Conservation (phyloP, 768 basidiomycete species). For the Lactifluus echinatus region DNA sequence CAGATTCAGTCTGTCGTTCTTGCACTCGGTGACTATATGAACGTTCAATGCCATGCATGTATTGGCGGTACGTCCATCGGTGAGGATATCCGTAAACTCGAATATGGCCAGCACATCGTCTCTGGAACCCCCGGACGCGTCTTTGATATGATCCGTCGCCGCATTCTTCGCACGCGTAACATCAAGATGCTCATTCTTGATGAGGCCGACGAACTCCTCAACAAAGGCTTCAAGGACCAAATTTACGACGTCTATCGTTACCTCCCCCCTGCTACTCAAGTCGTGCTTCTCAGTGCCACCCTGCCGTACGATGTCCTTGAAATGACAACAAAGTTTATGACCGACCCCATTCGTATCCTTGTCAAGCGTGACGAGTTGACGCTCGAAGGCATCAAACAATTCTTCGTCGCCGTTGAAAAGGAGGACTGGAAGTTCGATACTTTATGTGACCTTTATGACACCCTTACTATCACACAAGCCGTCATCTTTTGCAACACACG, state of each 20-base stretch:
- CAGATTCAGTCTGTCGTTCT: constrained; percentile 97
- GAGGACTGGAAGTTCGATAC: constrained; percentile 99
- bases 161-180: constrained; percentile 87
- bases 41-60: constrained; percentile 97
- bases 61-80: constrained; percentile 97
- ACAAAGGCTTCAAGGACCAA: constrained; percentile 99
- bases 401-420: constrained; percentile 98
- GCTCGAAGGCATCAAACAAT: constrained; percentile 92
- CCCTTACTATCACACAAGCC: constrained; percentile 96
- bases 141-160: constrained; percentile 96
- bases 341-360: constrained; percentile 94
- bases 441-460: constrained; percentile 94
- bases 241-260: constrained; percentile 99
- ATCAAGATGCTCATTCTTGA: constrained; percentile 97
- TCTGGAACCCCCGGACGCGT: constrained; percentile 97
- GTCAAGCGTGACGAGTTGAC: constrained; percentile 99
- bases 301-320: constrained; percentile 95
- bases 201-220: constrained; percentile 92
- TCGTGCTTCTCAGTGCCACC: constrained; percentile 92
- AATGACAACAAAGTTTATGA: constrained; percentile 99
- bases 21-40: constrained; percentile 98
- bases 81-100: constrained; percentile 94
- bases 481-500: constrained; percentile 99
- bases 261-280: constrained; percentile 94
- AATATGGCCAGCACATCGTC: constrained; percentile 96